phyloP scores from a whole-genome alignment of 1,284 basidiomycete genomes.

The Ustilago loliicola region DNA sequence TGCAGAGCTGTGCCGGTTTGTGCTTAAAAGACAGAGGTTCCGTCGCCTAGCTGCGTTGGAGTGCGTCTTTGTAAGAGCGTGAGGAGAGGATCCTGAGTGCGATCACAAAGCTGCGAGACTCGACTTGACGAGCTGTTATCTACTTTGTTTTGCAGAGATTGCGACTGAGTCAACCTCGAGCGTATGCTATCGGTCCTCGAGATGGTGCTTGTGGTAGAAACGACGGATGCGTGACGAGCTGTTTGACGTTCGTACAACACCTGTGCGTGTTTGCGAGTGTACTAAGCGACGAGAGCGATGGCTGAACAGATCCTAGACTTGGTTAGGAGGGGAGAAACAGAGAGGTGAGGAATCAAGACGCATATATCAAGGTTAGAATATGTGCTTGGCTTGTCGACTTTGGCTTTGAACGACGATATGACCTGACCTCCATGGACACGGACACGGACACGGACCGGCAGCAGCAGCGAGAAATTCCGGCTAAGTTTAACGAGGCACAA shows the following conservation, averaged over 20 bases:
- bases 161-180: no score
- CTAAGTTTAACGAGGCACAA: constrained; percentile 10
- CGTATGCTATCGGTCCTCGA: not conserved
- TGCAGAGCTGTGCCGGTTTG: not conserved
- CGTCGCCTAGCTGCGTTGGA: not conserved
- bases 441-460: no score
- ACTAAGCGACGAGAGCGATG: not conserved
- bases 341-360: not conserved
- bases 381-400: not conserved
- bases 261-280: not conserved
- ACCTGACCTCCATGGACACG: constrained; percentile 13
- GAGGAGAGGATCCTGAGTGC: no score
- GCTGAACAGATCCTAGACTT: not conserved
- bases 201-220: not conserved
- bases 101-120: no score
- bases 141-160: no score
- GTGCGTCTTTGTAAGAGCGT: no score
- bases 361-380: constrained; percentile 1
- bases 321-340: not conserved
- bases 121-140: no score
- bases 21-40: not conserved
- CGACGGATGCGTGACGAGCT: not conserved
- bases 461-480: constrained; percentile 7
- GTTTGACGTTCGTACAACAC: not conserved
- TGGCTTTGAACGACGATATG: not conserved